Conservation (phyloP, 306 rosid species). For the Luffa acutangula region DNA sequence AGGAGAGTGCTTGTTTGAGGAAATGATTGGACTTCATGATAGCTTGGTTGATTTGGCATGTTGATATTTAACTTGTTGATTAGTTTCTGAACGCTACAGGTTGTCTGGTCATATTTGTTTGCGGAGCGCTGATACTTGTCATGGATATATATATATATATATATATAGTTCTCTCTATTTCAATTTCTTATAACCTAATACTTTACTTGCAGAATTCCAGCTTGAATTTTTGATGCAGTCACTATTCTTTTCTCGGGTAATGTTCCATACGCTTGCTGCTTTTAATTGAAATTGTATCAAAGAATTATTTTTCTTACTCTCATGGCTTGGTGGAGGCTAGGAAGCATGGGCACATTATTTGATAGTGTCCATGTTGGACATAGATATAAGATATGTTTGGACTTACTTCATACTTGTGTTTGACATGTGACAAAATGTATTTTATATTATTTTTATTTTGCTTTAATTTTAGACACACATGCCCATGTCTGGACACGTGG, state of each 20-base stretch:
- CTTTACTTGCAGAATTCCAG: constrained; percentile 67
- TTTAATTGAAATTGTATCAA: not conserved
- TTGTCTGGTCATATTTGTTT: not conserved
- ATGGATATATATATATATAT: no score
- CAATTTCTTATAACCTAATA: constrained; percentile 17
- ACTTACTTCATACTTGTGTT: not conserved
- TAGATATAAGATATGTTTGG: not conserved
- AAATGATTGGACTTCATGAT: not conserved
- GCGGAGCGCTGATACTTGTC: no score
- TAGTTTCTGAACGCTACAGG: not conserved
- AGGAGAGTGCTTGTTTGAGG: not conserved
- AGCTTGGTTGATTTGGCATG: not conserved
- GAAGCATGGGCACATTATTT: not conserved
- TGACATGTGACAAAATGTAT: not conserved
- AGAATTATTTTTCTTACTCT: not conserved
- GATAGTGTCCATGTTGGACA: not conserved
- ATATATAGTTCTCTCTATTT: not conserved
- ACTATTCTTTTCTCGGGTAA: constrained; percentile 85
- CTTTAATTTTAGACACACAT: not conserved
- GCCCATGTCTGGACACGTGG: not conserved
- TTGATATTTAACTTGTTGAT: not conserved
- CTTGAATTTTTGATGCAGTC: constrained; percentile 93
- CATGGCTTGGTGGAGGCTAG: not conserved
- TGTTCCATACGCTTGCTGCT: not conserved
- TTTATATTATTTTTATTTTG: not conserved